Conservation (phyloP, 2,329 filamentous ascomycete species). For the Triangularia setosa region DNA sequence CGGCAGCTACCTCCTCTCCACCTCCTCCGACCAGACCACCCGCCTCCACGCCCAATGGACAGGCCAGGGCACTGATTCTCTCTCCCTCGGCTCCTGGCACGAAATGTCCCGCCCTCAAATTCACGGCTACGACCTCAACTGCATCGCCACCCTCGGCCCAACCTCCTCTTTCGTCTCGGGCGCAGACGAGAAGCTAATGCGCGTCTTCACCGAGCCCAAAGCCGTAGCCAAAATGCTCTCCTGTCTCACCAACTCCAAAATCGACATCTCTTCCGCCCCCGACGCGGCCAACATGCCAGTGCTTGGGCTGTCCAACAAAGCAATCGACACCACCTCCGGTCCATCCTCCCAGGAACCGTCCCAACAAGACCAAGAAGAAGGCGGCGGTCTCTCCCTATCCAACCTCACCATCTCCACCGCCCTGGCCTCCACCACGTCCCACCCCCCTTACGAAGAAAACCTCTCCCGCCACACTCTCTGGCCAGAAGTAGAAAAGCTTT, state of each 20-base stretch:
- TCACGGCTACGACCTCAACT: slow-evolving; percentile 97
- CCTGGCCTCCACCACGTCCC: slow-evolving; percentile 60
- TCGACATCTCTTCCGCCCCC: slow-evolving; percentile 52
- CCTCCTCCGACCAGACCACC: slow-evolving; percentile 88
- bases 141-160: slow-evolving; percentile 69
- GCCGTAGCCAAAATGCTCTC: slow-evolving; percentile 73
- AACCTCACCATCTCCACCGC: slow-evolving; percentile 56
- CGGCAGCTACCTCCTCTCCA: slow-evolving; percentile 83
- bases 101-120: slow-evolving; percentile 95
- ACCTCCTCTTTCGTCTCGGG: slow-evolving; percentile 86
- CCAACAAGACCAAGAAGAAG: slow-evolving; percentile 47
- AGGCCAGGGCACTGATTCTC: neutral
- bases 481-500: slow-evolving; percentile 95
- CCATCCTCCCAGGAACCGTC: slow-evolving; percentile 37
- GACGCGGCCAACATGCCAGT: slow-evolving; percentile 95
- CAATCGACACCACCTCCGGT: slow-evolving; percentile 59
- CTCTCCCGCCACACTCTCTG: slow-evolving; percentile 87
- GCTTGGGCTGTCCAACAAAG: slow-evolving; percentile 93
- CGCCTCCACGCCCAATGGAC: slow-evolving; percentile 77
- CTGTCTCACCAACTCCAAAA: slow-evolving; percentile 58
- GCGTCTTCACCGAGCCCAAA: slow-evolving; percentile 87
- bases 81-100: slow-evolving; percentile 59
- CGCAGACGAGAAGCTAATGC: slow-evolving; percentile 95
- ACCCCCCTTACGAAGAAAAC: slow-evolving; percentile 85
- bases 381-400: slow-evolving; percentile 52